Conservation (phyloP, 2,329 filamentous ascomycete species). For the Mariannaea elegans region DNA sequence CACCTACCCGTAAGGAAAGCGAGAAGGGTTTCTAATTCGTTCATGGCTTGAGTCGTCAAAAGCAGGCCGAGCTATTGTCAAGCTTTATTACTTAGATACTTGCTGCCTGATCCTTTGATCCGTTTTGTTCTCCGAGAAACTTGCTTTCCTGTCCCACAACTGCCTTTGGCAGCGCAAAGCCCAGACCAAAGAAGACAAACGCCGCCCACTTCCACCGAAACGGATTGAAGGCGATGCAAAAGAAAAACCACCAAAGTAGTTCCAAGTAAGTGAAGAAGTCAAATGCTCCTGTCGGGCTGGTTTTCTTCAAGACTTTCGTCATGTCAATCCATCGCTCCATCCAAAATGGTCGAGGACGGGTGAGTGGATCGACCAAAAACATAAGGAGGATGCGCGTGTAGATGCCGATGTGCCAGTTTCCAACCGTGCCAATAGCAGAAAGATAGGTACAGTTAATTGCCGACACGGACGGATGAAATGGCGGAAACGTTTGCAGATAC, state of each 20-base stretch:
- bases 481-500: constrained; percentile 89
- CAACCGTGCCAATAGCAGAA: constrained; percentile 81
- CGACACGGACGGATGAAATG: constrained; percentile 75
- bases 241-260: constrained; percentile 85
- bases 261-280: constrained; percentile 93
- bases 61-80: too few relatives aligned
- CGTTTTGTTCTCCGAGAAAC: constrained; percentile 45
- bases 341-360: constrained; percentile 74
- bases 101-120: constrained; percentile 25
- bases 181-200: constrained; percentile 83
- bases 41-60: too few relatives aligned
- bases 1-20: too few relatives aligned
- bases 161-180: constrained; percentile 69
- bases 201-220: constrained; percentile 91
- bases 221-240: constrained; percentile 81
- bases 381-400: constrained; percentile 87
- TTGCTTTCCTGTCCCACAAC: constrained; percentile 74
- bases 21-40: too few relatives aligned
- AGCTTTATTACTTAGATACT: constrained; percentile 21
- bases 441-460: constrained; percentile 84
- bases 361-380: constrained; percentile 83
- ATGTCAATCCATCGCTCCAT: constrained; percentile 91
- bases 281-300: constrained; percentile 78
- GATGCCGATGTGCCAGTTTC: constrained; percentile 90
- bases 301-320: constrained; percentile 75